phyloP scores from a whole-genome alignment of 768 basidiomycete species.

The Candolleomyces aberdarensis region DNA sequence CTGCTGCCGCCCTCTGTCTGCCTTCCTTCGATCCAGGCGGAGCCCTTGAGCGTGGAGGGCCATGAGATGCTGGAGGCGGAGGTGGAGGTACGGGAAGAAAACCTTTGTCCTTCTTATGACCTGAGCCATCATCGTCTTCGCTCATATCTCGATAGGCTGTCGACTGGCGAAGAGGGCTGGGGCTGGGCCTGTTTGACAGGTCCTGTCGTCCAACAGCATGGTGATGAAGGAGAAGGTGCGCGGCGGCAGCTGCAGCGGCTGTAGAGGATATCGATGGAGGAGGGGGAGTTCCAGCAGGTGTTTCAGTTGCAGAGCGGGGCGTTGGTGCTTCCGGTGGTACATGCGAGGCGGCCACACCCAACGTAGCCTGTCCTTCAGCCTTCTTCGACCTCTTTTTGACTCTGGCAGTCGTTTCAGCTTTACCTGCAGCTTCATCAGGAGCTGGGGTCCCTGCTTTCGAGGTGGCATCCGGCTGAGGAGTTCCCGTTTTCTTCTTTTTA shows the following conservation, averaged over 20 bases:
- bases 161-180: slow-evolving; percentile 42
- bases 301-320: slow-evolving; percentile 13
- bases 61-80: not conserved
- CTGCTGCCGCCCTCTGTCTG: not conserved
- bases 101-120: not conserved
- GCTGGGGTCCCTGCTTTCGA: not conserved
- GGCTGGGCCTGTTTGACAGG: slow-evolving; percentile 29
- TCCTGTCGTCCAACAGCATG: slow-evolving; percentile 5
- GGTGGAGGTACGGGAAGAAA: not conserved
- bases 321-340: not conserved
- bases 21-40: slow-evolving; percentile 2
- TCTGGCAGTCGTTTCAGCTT: not conserved
- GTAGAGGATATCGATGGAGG: slow-evolving; percentile 8
- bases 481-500: not conserved
- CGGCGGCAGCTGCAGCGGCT: slow-evolving; percentile 7
- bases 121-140: slow-evolving; percentile 5
- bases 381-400: slow-evolving; percentile 1
- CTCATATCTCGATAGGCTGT: slow-evolving; percentile 27
- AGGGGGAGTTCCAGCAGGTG: slow-evolving; percentile 8
- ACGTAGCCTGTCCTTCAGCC: slow-evolving; percentile 11
- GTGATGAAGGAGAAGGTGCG: slow-evolving; percentile 2
- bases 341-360: slow-evolving; percentile 9
- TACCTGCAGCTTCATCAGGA: not conserved
- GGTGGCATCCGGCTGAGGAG: not conserved
- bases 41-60: not conserved